Evolutionary conservation across 75 land plant genomes (phyloP).

Genomic region (Sequoiadendron giganteum): DNA sequence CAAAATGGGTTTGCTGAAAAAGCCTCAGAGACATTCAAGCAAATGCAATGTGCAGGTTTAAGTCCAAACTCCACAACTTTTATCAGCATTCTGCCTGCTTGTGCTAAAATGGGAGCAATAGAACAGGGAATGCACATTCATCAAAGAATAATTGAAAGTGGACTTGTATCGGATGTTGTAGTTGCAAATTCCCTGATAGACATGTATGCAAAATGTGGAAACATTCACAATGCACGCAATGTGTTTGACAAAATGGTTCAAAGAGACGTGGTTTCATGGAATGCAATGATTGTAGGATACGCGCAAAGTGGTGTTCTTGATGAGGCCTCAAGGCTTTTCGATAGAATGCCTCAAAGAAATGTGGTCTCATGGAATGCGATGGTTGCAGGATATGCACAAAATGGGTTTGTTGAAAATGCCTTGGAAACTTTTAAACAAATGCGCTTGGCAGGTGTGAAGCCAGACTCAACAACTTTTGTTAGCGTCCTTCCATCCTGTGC

Average conservation of each 20-base stretch:
- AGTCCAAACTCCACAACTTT: not conserved
- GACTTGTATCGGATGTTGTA: not conserved
- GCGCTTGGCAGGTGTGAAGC: not conserved
- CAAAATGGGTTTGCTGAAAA: not conserved
- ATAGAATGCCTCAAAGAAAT: too few species aligned
- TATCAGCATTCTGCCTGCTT: not conserved
- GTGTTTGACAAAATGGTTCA: not conserved
- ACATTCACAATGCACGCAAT: conserved; percentile 8
- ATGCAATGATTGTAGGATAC: not conserved
- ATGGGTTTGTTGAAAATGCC: conserved; percentile 1
- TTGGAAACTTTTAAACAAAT: not conserved
- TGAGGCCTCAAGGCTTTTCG: too few species aligned
- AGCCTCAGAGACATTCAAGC: not conserved
- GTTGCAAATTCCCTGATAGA: not conserved
- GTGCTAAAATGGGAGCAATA: not conserved
- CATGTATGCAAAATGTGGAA: not conserved
- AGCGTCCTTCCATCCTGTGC: conserved; percentile 13
- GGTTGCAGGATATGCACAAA: conserved; percentile 2
- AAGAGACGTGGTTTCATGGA: too few species aligned
- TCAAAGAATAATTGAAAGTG: not conserved
- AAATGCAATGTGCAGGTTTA: conserved; percentile 1
- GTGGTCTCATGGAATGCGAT: too few species aligned
- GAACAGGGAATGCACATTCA: not conserved
- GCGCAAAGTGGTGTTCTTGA: not conserved
- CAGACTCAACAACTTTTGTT: not conserved